phyloP scores from a whole-genome alignment of 768 basidiomycete genomes.

The Suillus occidentalis region DNA sequence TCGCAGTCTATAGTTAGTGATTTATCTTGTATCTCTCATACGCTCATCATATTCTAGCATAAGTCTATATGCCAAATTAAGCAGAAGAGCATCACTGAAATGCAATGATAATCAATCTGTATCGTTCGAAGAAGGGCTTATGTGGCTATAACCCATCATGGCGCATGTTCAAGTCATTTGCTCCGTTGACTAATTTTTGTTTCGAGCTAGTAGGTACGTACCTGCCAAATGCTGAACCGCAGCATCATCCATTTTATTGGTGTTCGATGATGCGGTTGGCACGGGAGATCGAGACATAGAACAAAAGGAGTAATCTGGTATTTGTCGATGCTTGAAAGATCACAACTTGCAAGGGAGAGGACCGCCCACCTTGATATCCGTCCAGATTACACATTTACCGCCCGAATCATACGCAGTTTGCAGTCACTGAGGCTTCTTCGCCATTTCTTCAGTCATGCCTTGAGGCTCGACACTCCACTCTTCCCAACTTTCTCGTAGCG shows the following conservation, averaged over 20 bases:
- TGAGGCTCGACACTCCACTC: conserved; percentile 48
- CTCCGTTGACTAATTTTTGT: too few relatives aligned
- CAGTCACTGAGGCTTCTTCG: conserved; percentile 6
- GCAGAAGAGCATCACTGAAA: neutral
- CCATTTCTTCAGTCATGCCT: conserved; percentile 46
- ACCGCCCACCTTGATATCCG: too few relatives aligned
- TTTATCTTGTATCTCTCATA: neutral
- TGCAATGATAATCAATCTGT: neutral
- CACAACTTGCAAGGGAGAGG: neutral
- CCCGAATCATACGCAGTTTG: neutral
- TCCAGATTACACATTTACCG: too few relatives aligned
- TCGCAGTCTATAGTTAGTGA: neutral
- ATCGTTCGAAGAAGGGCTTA: neutral
- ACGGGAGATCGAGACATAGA: conserved; percentile 40
- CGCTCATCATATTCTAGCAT: neutral
- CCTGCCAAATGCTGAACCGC: conserved; percentile 31
- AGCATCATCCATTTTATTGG: conserved; percentile 52
- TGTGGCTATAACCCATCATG: neutral
- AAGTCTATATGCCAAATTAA: neutral
- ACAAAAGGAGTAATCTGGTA: too few relatives aligned
- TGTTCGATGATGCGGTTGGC: conserved; percentile 57
- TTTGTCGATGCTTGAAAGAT: neutral
- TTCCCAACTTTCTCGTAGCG: conserved; percentile 31
- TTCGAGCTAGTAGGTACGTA: too few relatives aligned
- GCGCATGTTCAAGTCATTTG: too few relatives aligned